These are phyloP conservation scores for Glutinoglossum americanum DNA, from an alignment of 495 filamentous ascomycete species.

Conservation along the genomic window DNA sequence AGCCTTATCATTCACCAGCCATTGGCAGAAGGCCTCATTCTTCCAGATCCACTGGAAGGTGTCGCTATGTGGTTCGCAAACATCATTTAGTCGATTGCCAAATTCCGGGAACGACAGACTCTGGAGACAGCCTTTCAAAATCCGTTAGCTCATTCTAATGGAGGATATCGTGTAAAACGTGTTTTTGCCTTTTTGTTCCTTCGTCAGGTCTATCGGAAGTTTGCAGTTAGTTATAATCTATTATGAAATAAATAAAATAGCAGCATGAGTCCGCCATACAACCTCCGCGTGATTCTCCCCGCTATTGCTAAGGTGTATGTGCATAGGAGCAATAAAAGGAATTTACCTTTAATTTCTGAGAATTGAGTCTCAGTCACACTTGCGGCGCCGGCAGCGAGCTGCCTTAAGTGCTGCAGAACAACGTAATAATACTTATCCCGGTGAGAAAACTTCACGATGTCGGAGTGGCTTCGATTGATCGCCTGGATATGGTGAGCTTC, in stretches of 20 bases:
- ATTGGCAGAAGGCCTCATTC: constrained; percentile 4
- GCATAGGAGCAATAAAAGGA: neutral
- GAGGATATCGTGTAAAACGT: neutral
- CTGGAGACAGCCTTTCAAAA: neutral
- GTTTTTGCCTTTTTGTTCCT: neutral
- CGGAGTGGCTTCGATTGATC: neutral
- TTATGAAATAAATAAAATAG: neutral
- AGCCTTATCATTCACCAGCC: constrained; percentile 12
- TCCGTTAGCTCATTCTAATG: neutral
- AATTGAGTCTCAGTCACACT: neutral
- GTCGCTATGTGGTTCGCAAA: neutral
- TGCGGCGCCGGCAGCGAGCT: neutral
- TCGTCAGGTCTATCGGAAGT: neutral
- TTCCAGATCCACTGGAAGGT: neutral
- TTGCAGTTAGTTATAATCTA: neutral
- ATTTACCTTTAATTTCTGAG: neutral
- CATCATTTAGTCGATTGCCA: neutral
- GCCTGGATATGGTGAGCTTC: neutral
- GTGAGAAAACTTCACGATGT: neutral
- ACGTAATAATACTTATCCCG: neutral
- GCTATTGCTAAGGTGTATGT: neutral
- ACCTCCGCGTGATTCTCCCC: neutral
- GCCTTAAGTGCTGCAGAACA: neutral
- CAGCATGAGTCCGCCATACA: neutral
- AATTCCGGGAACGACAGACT: neutral